A percentile compares a stretch with the other conserved stretches of the same genome.
These are phyloP conservation scores for Kodamaea kaohsiungensis DNA, from an alignment of 805 yeast genomes.

Conservation along the genomic window DNA sequence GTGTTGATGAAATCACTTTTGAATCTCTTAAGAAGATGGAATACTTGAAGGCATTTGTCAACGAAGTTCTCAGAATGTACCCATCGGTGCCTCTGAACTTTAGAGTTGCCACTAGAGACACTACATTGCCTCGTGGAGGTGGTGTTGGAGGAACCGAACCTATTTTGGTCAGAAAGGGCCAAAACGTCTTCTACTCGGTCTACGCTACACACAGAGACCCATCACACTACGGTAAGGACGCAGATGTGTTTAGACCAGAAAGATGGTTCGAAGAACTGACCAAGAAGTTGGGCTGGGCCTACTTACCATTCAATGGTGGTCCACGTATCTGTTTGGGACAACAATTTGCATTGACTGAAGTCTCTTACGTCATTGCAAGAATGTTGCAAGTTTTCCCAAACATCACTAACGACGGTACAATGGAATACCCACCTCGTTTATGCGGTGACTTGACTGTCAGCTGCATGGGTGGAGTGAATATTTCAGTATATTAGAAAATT, in stretches of 20 bases:
- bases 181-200: slow-evolving; percentile 19
- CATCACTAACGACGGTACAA: slow-evolving; percentile 13
- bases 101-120: slow-evolving; percentile 46
- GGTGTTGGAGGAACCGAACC: slow-evolving; percentile 31
- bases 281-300: slow-evolving; percentile 36
- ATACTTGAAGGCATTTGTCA: slow-evolving; percentile 47
- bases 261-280: slow-evolving; percentile 33
- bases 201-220: slow-evolving; percentile 22
- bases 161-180: slow-evolving; percentile 26
- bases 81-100: slow-evolving; percentile 54
- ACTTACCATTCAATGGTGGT: slow-evolving; percentile 39
- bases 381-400: slow-evolving; percentile 33
- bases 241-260: slow-evolving; percentile 37
- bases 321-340: slow-evolving; percentile 43
- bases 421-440: slow-evolving; percentile 13
- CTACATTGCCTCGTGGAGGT: slow-evolving; percentile 54
- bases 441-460: slow-evolving; percentile 31
- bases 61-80: slow-evolving; percentile 51
- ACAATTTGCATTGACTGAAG: slow-evolving; percentile 41
- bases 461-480: slow-evolving; percentile 21
- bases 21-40: slow-evolving; percentile 51
- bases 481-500: slow-evolving; percentile 4
- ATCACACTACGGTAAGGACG: slow-evolving; percentile 34
- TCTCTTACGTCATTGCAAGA: slow-evolving; percentile 31
- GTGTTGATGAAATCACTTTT: slow-evolving; percentile 41